Evolutionary conservation across 2,329 filamentous ascomycete species (phyloP), one percentile per base, ranked within the genome.

Genomic region (Verticillium nubilum): DNA sequence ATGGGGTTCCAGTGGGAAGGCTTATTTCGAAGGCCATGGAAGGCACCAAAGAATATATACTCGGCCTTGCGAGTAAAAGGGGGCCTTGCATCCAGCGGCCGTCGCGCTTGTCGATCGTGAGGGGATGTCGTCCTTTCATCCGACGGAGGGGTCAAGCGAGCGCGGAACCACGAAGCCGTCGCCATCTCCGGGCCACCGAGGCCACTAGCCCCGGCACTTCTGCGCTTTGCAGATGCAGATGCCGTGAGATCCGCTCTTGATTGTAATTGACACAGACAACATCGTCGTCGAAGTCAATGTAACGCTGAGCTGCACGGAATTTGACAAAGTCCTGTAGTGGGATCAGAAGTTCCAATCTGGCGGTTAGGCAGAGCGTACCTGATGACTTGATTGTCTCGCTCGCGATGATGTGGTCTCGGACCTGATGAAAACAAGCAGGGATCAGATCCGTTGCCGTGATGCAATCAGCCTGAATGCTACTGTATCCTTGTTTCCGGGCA

Each of bases 401-500:
- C 25, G 12, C 12, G 25, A 15, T 27, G 27, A 13, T 6, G 27
- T 29, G 25, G 23, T 9, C 2, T 29, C 26, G 23, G 42, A 4
- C 10, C 19, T 13, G 33, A 19, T 29, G 54, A 47, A 25, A 50
- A 25, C 19, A 19, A 23, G 19, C 42, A 50, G 19, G 42, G 42
- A 25, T 50, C 7, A 15, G 12, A n/a, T n/a, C 29, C 5, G 29
- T 23, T 23, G 33, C 23, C 26, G 6, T 15, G 31, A 17, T 26
- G 54, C 26, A 56, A 47, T 56, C 54, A 56, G 54, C 19, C 54
- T 56, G 33, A 56, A 56, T 47, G 54, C 33, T 35, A 47, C n/a
- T 35, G 17, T 56, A 47, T 27, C 33, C 23, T 56, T 19, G 6
- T 29, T 28, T 23, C 19, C 42, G 19, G 23, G 37, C n/a, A 50